Conservation (phyloP, 306 rosid genomes). For the Sechiopsis laciniata region DNA sequence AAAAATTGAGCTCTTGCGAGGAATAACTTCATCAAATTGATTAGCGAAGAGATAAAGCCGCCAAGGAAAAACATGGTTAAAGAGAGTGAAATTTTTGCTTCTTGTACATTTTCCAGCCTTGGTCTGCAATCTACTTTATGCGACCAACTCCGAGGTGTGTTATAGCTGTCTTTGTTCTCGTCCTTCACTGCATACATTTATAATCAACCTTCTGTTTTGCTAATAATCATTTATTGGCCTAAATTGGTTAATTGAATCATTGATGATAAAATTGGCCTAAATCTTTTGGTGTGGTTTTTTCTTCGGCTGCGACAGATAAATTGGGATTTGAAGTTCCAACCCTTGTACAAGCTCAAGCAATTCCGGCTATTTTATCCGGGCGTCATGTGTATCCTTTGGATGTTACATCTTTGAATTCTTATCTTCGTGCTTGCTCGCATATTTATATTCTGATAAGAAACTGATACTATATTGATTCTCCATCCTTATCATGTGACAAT, state of each 20-base stretch:
- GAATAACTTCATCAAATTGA: neutral
- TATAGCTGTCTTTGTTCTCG: neutral
- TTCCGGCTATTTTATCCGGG: slow-evolving; percentile 73
- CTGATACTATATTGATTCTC: neutral
- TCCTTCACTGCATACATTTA: neutral
- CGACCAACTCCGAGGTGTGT: slow-evolving; percentile 67
- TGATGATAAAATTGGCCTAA: neutral
- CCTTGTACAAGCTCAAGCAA: slow-evolving; percentile 72
- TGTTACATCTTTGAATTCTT: neutral
- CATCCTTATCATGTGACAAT: neutral
- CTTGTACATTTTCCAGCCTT: slow-evolving; percentile 73
- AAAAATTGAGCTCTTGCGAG: neutral
- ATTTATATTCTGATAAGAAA: neutral
- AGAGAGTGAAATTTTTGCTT: slow-evolving; percentile 45
- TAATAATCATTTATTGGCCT: neutral
- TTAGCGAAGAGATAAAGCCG: neutral
- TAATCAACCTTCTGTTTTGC: neutral
- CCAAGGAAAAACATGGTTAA: slow-evolving; percentile 22
- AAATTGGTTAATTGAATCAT: no score
- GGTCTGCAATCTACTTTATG: slow-evolving; percentile 70
- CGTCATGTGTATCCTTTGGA: slow-evolving; percentile 67
- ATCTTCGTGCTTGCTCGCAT: neutral
- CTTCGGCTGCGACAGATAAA: slow-evolving; percentile 41
- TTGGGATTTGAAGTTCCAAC: slow-evolving; percentile 81
- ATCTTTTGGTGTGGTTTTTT: neutral